Base-by-base conservation (phyloP, 2,329 filamentous ascomycete genomes). In the Talaromyces sp. region DNA sequence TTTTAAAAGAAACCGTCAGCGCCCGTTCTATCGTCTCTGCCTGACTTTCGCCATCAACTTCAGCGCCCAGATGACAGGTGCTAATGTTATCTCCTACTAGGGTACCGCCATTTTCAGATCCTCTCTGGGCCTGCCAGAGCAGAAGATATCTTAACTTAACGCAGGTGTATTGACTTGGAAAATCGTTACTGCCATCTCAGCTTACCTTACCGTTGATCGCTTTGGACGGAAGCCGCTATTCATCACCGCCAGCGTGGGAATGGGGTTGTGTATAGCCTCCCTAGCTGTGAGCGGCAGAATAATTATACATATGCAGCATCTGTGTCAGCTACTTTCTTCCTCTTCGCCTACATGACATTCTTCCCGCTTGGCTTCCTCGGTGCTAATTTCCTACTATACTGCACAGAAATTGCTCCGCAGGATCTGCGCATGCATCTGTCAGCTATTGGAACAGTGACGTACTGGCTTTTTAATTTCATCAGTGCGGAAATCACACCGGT, bases 231-330 rank as follows among this genome's bases (percentile, higher is more conserved):
- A 78, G 13, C 74, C 72, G 47, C 71, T 81, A 22, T 82, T 83
- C 73, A 81, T 83, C 49, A 70, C 81, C 62, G 77, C 74, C 40
- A 80, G 80, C n/a, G 58, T 62, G 0, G 81, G 81, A 35, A 84
- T 84, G 82, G 73, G 76, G 2, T 60, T 70, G 17, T 84, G 80
- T 65, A 84, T 84, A 82, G 58, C 79, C 6, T 78, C 88, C 35
- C 62, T 80, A n/a, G 71, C 75, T 19, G 22, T 16, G 40, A 16
- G 14, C 30, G 22, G 24, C 36, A 29, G 17, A 30, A 17, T 32
- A 4, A 19, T 22, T 17, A 33, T 32, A 44, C 7, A 11, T 20
- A 43, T 19, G 50, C 14, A 13, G 37, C 50, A 3, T 19, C 27
- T 17, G 9, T 52, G 3, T n/a, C 36, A 2, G 39, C 32, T 19